Percentiles rank a stretch among this genome's conserved stretches.
Conservation (phyloP, 139 green algal genomes). For the Chlamydomonas schloesseri region DNA sequence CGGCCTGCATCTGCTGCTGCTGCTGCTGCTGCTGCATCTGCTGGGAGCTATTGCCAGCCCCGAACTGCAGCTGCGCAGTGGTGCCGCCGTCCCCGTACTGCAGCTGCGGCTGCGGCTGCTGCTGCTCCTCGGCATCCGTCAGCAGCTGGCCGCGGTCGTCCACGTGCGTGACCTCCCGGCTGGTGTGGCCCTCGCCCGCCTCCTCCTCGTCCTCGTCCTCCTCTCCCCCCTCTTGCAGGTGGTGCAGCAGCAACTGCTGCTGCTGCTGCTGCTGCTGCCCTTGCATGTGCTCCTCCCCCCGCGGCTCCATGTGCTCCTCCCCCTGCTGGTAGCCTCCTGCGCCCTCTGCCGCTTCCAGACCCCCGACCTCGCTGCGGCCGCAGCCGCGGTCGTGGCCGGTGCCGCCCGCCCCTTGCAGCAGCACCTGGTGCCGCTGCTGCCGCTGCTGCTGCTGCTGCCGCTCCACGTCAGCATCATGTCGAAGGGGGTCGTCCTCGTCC, state of each 20-base stretch:
- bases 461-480: too few species aligned
- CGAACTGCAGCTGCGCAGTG: too few species aligned
- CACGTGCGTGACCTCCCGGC: background rate
- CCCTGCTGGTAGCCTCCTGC: background rate
- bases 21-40: too few species aligned
- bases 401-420: background rate
- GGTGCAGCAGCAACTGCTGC: too few species aligned
- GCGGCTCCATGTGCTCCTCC: too few species aligned
- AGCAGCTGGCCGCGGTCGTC: background rate
- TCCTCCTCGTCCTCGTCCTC: slow-evolving; percentile 20
- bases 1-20: too few species aligned
- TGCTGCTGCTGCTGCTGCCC: too few species aligned
- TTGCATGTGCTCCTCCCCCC: too few species aligned
- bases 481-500: background rate
- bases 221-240: too few species aligned
- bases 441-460: background rate
- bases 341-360: background rate
- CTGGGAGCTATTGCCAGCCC: background rate
- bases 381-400: background rate
- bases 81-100: background rate
- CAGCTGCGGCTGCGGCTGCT: background rate
- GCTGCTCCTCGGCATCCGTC: background rate
- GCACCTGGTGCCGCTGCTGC: background rate
- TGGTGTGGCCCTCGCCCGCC: slow-evolving; percentile 6
- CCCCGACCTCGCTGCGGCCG: slow-evolving; percentile 10